Evolutionary conservation across 192 early-diverging fungal genomes (phyloP).

Genomic region (Rhizoclosmatium globosum): DNA sequence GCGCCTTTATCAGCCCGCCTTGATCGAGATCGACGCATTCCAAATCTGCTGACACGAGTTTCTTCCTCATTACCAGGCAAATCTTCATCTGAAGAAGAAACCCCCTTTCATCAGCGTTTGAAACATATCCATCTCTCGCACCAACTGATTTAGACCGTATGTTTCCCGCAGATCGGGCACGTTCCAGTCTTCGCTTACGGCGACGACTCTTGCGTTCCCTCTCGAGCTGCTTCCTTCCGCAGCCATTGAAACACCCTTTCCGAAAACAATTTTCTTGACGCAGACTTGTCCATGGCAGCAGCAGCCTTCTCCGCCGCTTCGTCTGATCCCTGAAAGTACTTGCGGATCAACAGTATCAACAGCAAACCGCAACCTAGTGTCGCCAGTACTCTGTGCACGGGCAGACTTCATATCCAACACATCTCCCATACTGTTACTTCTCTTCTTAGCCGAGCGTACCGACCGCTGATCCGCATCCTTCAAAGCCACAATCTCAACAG

Average conservation of each 20-base stretch:
- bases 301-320: background rate
- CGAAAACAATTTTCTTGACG: conserved; percentile 3
- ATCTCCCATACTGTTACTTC: conserved; percentile 16
- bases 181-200: conserved; percentile 10
- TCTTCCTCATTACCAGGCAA: background rate
- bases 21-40: background rate
- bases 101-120: conserved; percentile 7
- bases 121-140: conserved; percentile 5
- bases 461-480: background rate
- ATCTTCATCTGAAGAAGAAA: conserved; percentile 15
- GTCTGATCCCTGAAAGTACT: background rate
- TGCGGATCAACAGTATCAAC: background rate
- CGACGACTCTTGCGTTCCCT: conserved; percentile 30
- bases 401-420: background rate
- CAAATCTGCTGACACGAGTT: background rate
- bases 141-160: conserved; percentile 15
- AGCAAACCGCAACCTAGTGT: background rate
- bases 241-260: background rate
- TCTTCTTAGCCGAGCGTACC: background rate
- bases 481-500: background rate
- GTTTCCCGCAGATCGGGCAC: conserved; percentile 16
- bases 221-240: background rate
- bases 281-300: too few relatives aligned
- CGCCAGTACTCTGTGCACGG: background rate
- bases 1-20: background rate